Percentiles rank a stretch among this genome's conserved stretches.
Evolutionary conservation across 1,284 basidiomycete genomes (phyloP).

Genomic region (Fomitopsis schrenkii): DNA sequence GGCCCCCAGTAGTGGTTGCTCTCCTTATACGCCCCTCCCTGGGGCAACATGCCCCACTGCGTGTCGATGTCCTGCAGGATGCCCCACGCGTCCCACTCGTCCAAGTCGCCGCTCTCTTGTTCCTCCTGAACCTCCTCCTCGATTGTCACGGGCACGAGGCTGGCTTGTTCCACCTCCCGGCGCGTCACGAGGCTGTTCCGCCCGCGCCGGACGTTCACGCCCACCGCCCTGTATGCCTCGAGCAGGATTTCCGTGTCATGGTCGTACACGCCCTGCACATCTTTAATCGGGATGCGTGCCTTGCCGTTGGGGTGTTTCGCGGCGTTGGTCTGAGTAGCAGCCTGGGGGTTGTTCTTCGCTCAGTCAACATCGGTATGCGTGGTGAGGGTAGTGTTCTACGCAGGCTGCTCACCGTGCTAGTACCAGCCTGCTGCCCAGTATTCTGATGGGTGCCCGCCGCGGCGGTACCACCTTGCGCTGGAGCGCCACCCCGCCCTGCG

Average conservation of each 20-base stretch:
- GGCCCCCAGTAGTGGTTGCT: not conserved
- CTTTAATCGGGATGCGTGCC: slow-evolving; percentile 2
- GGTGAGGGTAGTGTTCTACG: not conserved
- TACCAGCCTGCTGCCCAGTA: not conserved
- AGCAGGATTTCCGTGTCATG: not conserved
- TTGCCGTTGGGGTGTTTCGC: slow-evolving; percentile 4
- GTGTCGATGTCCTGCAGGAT: slow-evolving; percentile 8
- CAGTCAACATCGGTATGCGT: not conserved
- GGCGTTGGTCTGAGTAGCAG: too few relatives aligned
- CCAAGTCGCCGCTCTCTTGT: too few relatives aligned
- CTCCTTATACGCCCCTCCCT: slow-evolving; percentile 2
- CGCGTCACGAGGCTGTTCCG: slow-evolving; percentile 2
- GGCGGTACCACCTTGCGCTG: too few relatives aligned
- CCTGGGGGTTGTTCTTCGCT: not conserved
- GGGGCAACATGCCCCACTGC: slow-evolving; percentile 3
- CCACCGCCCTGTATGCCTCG: not conserved
- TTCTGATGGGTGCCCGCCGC: too few relatives aligned
- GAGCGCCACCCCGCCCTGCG: too few relatives aligned
- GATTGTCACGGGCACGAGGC: not conserved
- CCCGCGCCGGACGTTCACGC: not conserved
- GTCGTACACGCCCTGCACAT: slow-evolving; percentile 3
- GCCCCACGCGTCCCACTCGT: slow-evolving; percentile 1
- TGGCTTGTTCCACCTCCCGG: not conserved
- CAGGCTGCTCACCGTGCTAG: not conserved
- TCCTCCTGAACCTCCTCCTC: too few relatives aligned